These are phyloP conservation scores for Colletotrichum sp. DNA, from an alignment of 2,329 filamentous ascomycete genomes.

Conservation along the genomic window DNA sequence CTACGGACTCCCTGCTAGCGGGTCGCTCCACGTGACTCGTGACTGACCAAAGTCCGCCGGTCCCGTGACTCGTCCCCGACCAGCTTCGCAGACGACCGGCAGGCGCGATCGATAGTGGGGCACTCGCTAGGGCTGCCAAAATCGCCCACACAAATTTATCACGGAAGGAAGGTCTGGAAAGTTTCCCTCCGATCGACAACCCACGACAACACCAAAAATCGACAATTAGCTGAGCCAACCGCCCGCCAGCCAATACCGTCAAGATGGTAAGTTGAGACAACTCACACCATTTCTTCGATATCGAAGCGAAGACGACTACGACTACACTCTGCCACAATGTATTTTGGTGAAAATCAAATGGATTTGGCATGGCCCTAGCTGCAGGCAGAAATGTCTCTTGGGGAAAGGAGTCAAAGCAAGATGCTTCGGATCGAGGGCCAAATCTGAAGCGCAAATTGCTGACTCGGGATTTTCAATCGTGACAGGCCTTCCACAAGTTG, in stretches of 20 bases:
- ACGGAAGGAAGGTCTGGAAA: constrained; percentile 11
- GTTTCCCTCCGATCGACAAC: constrained; percentile 18
- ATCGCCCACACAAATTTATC: constrained; percentile 42
- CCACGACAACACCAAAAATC: constrained; percentile 29
- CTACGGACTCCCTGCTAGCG: not conserved
- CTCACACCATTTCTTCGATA: not conserved
- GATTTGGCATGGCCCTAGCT: constrained; percentile 26
- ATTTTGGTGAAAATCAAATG: constrained; percentile 10
- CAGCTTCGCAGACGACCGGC: constrained; percentile 19
- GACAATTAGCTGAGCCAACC: constrained; percentile 21
- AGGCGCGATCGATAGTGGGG: constrained; percentile 22
- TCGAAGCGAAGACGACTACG: not conserved
- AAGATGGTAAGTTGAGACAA: constrained; percentile 70
- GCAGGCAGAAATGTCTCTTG: constrained; percentile 48
- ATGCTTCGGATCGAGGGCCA: constrained; percentile 85
- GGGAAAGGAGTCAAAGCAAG: constrained; percentile 83
- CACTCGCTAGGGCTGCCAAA: constrained; percentile 42
- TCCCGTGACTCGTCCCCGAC: constrained; percentile 45
- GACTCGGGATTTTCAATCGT: constrained; percentile 73
- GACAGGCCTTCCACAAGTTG: constrained; percentile 88
- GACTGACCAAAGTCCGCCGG: not conserved
- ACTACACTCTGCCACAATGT: not conserved
- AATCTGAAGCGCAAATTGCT: constrained; percentile 99
- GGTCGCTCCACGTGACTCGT: constrained; percentile 6
- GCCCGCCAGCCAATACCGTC: constrained; percentile 51